Base-by-base conservation (phyloP, 192 early-diverging fungal genomes). In the Backusella australiensis region DNA sequence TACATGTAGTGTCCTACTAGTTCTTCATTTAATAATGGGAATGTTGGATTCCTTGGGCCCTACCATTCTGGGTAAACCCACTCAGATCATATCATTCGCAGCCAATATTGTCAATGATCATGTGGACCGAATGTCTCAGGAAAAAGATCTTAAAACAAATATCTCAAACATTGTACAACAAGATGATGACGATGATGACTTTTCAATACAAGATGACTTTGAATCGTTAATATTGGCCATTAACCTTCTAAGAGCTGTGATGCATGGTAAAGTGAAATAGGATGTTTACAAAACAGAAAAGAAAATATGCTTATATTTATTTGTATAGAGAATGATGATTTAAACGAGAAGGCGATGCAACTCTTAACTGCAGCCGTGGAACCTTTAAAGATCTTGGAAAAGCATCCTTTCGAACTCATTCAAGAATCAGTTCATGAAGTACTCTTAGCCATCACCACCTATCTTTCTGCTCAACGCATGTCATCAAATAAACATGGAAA, bases 21-120 rank as follows among this genome's bases (percentile, higher is more conserved):
- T 86, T 52, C 85, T 89, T 4, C 84, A 91, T 46, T 77, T 93
- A 15, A 86, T 92, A 34, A 78, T 91, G 65, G 81, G 75, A 42
- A 91, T 94, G 86, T 86, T 93, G 44, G 90, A 94, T 21, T 75
- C 80, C 6, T 79, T 94, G 49, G 95, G 95, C 0, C 91, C 94
- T n/a, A 80, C 82, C 3, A 93, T 95, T 42, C 70, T 96, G 52
- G 84, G 88, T 70, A 91, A 91, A 34, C 92, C 93, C 38, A 85
- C 85, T 0, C 93, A 96, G 78, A 89, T 96, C 29, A 84, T 96
- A 73, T 85, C 86, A 6, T 89, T 93, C 83, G 90, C 88, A 17
- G 86, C 89, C 38, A 89, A 87, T 68, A 86, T 91, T 21, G 71
- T 93, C 15, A 90, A 92, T 75, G 82, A 85, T 39, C 83, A 84